Base-by-base conservation (phyloP, 1,284 basidiomycete species). In the Ganoderma sinense region DNA sequence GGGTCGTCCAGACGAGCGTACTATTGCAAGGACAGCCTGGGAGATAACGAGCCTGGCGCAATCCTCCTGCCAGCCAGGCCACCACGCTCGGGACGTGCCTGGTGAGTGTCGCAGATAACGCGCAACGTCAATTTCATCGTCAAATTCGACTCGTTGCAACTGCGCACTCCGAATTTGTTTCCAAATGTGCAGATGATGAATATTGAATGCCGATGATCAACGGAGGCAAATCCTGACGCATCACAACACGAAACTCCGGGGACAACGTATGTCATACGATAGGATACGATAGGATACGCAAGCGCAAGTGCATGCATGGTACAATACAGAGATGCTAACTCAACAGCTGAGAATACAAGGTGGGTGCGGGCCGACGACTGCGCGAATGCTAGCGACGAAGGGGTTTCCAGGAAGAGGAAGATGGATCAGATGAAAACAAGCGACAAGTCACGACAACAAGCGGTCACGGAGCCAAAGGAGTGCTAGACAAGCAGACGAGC, bases 311-410 rank as follows among this genome's bases (percentile, higher is more conserved):
- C 63, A 59, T 65, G 66, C 53, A 48, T 58, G 61, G 59, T 65
- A 73, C 68, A 73, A 73, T 73, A 73, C 72, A 73, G 20, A 69
- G 66, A 67, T 69, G 72, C 66, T 73, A 67, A 67, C 61, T 64
- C 62, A 65, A 65, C 65, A 55, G 40, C 29, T 60, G 36, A 36
- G 56, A 56, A 56, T 65, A 65, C 64, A 65, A 65, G 64, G 64
- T 31, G 18, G 41, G 18, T 41, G 60, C 60, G 62, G 62, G 48
- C 43, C 62, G 61, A 36, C 51, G 8, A 48, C 18, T 63, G 59
- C 33, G 36, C 31, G 31, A 41, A 60, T 60, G 59, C 59, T 39
- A 60, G 59, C 33, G 59, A 65, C 31, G 55, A 71, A 65, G 41
- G 51, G 62, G 68, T 58, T 62, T 41, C 68, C 61, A 51, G 16